Evolutionary conservation across 345 rosid genomes (phyloP).

Genomic region (Heritiera littoralis): DNA sequence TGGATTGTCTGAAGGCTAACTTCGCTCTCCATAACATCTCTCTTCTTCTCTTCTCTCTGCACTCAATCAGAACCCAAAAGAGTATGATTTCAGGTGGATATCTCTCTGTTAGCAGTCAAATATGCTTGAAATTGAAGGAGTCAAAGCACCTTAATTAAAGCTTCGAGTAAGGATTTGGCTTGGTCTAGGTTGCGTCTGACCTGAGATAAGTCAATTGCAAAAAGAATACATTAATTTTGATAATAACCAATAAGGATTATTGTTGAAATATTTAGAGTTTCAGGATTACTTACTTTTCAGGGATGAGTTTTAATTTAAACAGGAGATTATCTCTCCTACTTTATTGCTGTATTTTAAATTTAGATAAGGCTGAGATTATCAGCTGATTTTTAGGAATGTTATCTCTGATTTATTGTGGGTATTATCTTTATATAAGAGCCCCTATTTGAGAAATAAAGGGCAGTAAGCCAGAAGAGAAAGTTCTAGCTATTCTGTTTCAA

Average conservation of each 20-base stretch:
- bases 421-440: no score
- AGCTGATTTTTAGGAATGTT: no score
- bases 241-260: not conserved
- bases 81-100: slow-evolving; percentile 24
- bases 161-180: slow-evolving; percentile 85
- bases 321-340: no score
- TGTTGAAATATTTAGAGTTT: no score
- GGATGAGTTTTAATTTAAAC: no score
- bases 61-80: slow-evolving; percentile 18
- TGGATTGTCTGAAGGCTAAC: slow-evolving; percentile 91
- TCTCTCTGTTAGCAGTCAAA: slow-evolving; percentile 1
- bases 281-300: no score
- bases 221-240: not conserved
- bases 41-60: slow-evolving; percentile 97
- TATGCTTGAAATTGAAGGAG: slow-evolving; percentile 15
- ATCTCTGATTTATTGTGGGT: no score
- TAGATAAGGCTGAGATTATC: no score
- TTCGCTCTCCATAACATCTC: slow-evolving; percentile 82
- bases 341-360: no score
- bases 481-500: no score
- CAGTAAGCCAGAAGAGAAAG: no score
- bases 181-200: slow-evolving; percentile 98
- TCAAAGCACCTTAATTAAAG: slow-evolving; percentile 78
- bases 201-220: slow-evolving; percentile 44
- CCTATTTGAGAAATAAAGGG: no score